phyloP scores from a whole-genome alignment of 352 stramenopile species.

The Discostella stelligera region DNA sequence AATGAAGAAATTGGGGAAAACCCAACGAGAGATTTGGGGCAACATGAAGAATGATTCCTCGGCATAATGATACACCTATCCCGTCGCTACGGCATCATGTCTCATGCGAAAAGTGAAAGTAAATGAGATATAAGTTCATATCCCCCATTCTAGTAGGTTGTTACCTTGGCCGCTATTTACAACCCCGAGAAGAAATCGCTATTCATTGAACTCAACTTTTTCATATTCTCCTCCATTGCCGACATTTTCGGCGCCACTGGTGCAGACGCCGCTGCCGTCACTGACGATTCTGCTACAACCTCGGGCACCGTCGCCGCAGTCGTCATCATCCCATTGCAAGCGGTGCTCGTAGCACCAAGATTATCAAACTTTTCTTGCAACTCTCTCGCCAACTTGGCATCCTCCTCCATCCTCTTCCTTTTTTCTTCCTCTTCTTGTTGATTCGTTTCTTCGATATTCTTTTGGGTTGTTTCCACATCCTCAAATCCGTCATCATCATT shows the following conservation, averaged over 20 bases:
- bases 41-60: neutral
- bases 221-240: slow-evolving; percentile 62
- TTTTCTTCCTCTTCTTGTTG: slow-evolving; percentile 43
- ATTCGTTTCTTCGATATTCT: slow-evolving; percentile 38
- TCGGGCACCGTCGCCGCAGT: slow-evolving; percentile 15
- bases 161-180: slow-evolving; percentile 15
- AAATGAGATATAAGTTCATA: too few species aligned
- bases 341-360: neutral
- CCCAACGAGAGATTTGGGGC: slow-evolving; percentile 52
- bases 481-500: slow-evolving; percentile 54
- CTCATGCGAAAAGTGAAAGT: too few species aligned
- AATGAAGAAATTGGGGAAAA: slow-evolving; percentile 49
- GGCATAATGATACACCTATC: too few species aligned
- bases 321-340: slow-evolving; percentile 7
- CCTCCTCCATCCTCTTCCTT: slow-evolving; percentile 31
- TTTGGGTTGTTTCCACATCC: slow-evolving; percentile 54
- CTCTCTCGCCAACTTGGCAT: slow-evolving; percentile 39
- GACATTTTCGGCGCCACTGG: slow-evolving; percentile 26
- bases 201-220: slow-evolving; percentile 74
- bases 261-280: neutral
- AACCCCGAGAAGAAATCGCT: slow-evolving; percentile 77
- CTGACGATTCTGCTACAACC: slow-evolving; percentile 7
- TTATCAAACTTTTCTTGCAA: slow-evolving; percentile 46
- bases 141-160: too few species aligned
- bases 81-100: too few species aligned